These are phyloP conservation scores for Anaeramoeba flamelloides DNA, from an alignment of 78 protist species.

Conservation along the genomic window DNA sequence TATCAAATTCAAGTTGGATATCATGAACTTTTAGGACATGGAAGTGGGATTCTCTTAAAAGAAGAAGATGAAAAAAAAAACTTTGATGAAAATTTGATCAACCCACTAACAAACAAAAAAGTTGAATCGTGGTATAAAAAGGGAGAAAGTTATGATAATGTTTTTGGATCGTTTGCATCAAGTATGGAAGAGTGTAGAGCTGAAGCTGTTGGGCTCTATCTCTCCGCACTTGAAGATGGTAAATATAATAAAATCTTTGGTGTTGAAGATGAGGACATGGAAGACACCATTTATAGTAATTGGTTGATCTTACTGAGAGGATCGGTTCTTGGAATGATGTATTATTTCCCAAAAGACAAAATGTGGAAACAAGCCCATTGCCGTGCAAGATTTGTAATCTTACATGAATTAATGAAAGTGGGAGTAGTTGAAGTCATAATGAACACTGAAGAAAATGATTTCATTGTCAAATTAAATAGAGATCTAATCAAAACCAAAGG, in stretches of 20 bases:
- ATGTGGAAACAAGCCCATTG: not conserved
- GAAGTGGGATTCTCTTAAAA: not conserved
- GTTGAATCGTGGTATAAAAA: not conserved
- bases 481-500: not conserved
- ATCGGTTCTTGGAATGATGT: not conserved
- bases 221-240: not conserved
- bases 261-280: not conserved
- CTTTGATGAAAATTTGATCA: not conserved
- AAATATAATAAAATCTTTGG: not conserved
- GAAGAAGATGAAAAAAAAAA: not conserved
- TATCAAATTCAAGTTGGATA: not conserved
- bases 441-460: not conserved
- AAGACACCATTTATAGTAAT: not conserved
- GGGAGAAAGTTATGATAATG: not conserved
- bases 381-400: not conserved
- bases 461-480: not conserved
- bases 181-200: not conserved
- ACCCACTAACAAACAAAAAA: not conserved
- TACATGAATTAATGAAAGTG: not conserved
- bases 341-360: not conserved
- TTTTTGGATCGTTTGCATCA: not conserved
- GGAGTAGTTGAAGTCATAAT: not conserved
- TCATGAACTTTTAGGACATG: not conserved
- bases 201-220: not conserved
- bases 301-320: not conserved